phyloP scores from a whole-genome alignment of 108 stramenopile genomes.

The Asterionellopsis glacialis region DNA sequence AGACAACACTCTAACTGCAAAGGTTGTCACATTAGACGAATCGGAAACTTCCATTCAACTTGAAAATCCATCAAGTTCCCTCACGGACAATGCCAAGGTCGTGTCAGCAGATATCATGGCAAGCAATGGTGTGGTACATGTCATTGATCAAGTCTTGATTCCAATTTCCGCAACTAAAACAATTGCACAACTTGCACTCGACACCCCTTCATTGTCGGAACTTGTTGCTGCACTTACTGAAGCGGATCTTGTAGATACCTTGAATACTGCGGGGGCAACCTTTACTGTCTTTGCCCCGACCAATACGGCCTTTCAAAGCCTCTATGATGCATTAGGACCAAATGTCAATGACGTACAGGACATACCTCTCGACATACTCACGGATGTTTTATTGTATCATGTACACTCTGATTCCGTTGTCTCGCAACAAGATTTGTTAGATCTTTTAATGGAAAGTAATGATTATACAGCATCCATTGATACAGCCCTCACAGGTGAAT shows the following conservation, averaged over 20 bases:
- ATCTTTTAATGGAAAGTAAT: no score
- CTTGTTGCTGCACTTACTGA: constrained; percentile 24
- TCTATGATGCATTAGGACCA: constrained; percentile 15
- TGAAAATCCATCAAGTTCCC: no score
- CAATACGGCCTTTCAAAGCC: constrained; percentile 32
- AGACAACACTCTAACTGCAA: no score
- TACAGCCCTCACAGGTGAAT: no score
- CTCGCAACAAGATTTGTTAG: no score
- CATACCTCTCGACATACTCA: constrained; percentile 11
- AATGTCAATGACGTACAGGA: constrained; percentile 11
- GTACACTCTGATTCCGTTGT: constrained; percentile 9
- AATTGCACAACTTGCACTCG: constrained; percentile 16
- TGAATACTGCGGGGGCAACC: not conserved
- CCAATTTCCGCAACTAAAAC: not conserved
- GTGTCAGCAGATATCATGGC: not conserved
- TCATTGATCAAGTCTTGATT: constrained; percentile 16
- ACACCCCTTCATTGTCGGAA: constrained; percentile 19
- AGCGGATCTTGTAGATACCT: constrained; percentile 25
- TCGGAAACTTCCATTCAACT: no score
- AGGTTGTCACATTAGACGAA: not conserved
- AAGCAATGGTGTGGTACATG: constrained; percentile 17
- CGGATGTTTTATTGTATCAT: constrained; percentile 26
- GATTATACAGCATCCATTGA: no score
- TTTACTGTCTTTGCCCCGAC: constrained; percentile 40
- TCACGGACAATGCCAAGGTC: no score